phyloP scores from a whole-genome alignment of 306 rosid species.

The Amphicarpaea edgeworthii region DNA sequence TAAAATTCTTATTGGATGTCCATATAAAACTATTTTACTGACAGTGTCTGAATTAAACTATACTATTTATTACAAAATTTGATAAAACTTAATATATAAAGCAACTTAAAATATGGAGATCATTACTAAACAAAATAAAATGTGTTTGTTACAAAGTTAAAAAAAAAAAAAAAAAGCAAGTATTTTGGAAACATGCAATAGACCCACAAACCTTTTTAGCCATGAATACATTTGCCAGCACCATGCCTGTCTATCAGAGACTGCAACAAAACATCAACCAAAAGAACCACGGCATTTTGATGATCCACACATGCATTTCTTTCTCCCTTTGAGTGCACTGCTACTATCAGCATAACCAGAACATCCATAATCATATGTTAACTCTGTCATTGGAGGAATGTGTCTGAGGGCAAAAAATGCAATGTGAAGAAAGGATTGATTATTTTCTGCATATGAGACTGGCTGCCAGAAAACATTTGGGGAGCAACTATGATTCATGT shows the following conservation, averaged over 20 bases:
- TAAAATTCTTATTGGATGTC: background rate
- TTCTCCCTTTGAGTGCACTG: slow-evolving; percentile 47
- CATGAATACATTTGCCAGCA: slow-evolving; percentile 43
- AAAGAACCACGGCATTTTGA: slow-evolving; percentile 64
- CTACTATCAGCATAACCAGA: slow-evolving; percentile 43
- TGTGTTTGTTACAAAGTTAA: background rate
- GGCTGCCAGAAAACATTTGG: slow-evolving; percentile 84
- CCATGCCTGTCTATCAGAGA: slow-evolving; percentile 29
- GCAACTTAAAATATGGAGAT: background rate
- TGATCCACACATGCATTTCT: slow-evolving; percentile 68
- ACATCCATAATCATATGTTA: slow-evolving; percentile 73
- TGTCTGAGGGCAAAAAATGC: slow-evolving; percentile 69
- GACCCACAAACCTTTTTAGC: slow-evolving; percentile 45
- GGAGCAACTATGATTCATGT: slow-evolving; percentile 78
- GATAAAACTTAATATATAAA: background rate
- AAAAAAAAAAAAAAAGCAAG: slow-evolving; percentile 20
- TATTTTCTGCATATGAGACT: slow-evolving; percentile 57
- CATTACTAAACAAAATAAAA: background rate
- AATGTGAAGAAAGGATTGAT: slow-evolving; percentile 62
- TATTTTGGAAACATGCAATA: slow-evolving; percentile 24
- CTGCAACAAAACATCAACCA: slow-evolving; percentile 53
- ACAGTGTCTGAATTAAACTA: background rate
- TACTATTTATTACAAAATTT: background rate
- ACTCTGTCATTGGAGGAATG: slow-evolving; percentile 71
- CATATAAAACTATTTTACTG: background rate